Conservation (phyloP, 1,284 basidiomycete species). For the Bjerkandera adusta region DNA sequence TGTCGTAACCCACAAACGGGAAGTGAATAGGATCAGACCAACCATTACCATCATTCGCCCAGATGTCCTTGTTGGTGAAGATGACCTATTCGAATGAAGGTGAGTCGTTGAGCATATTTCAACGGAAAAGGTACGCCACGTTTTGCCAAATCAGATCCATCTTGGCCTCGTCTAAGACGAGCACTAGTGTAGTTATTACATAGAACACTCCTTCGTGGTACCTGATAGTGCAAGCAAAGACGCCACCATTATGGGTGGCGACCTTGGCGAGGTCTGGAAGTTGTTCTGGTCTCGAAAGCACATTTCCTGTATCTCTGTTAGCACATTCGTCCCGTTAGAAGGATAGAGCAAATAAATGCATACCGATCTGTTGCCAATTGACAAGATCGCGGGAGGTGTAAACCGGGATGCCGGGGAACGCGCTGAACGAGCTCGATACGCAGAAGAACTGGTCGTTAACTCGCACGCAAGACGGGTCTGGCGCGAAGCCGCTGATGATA, state of each 20-base stretch:
- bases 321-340: no score
- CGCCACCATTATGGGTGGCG: slow-evolving; percentile 7
- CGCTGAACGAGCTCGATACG: slow-evolving; percentile 12
- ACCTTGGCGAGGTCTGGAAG: slow-evolving; percentile 2
- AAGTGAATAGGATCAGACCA: slow-evolving; percentile 38
- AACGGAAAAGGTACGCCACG: no score
- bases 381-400: slow-evolving; percentile 11
- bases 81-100: no score
- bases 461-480: slow-evolving; percentile 13
- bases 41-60: slow-evolving; percentile 18
- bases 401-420: slow-evolving; percentile 10
- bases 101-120: no score
- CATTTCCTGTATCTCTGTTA: slow-evolving; percentile 15
- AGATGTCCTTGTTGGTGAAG: slow-evolving; percentile 31
- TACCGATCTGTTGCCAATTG: slow-evolving; percentile 13
- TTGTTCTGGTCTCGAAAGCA: slow-evolving; percentile 11
- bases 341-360: no score
- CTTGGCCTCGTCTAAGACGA: no score
- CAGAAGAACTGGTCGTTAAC: slow-evolving; percentile 11
- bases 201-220: slow-evolving; percentile 10
- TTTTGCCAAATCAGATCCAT: no score
- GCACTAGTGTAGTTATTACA: slow-evolving; percentile 12
- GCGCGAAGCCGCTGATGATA: slow-evolving; percentile 10
- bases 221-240: slow-evolving; percentile 14
- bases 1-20: slow-evolving; percentile 35